phyloP scores from a whole-genome alignment of 2,329 filamentous ascomycete species.

The Nemania bipapillata region DNA sequence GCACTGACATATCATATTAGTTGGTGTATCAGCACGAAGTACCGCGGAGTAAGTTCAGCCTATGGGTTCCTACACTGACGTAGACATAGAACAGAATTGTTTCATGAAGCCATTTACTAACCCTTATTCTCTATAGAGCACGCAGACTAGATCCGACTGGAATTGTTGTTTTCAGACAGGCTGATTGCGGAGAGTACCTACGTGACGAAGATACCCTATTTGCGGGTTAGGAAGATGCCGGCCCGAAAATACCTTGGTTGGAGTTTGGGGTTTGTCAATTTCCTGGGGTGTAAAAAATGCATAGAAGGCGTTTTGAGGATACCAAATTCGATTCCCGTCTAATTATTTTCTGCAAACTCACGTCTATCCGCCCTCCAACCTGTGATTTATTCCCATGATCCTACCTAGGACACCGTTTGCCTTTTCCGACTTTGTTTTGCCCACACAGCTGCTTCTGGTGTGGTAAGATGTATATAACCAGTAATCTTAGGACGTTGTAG shows the following conservation, averaged over 20 bases:
- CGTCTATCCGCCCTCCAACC: not conserved
- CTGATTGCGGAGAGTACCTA: slow-evolving; percentile 93
- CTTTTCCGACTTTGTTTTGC: not conserved
- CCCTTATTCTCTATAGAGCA: slow-evolving; percentile 58
- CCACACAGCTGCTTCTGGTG: not conserved
- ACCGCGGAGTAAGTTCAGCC: slow-evolving; percentile 34
- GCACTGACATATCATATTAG: slow-evolving; percentile 28
- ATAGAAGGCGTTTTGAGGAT: slow-evolving; percentile 40
- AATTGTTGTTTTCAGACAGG: slow-evolving; percentile 88
- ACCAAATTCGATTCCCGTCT: slow-evolving; percentile 37
- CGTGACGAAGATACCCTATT: slow-evolving; percentile 80
- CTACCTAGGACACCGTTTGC: not conserved
- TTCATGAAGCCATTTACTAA: slow-evolving; percentile 14
- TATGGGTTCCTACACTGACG: not conserved
- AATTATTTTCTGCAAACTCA: slow-evolving; percentile 2
- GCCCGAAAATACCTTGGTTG: slow-evolving; percentile 10
- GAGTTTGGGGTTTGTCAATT: slow-evolving; percentile 41
- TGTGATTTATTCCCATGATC: not conserved
- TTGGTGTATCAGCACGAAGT: slow-evolving; percentile 40
- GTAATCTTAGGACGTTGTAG: not conserved
- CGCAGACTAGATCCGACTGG: slow-evolving; percentile 88
- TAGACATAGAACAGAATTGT: not conserved
- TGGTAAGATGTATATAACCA: not conserved
- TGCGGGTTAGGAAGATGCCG: slow-evolving; percentile 56
- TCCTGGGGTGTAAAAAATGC: slow-evolving; percentile 25